Evolutionary conservation across 148 eudicot genomes (phyloP).

Genomic region (Persicaria maculosa): DNA sequence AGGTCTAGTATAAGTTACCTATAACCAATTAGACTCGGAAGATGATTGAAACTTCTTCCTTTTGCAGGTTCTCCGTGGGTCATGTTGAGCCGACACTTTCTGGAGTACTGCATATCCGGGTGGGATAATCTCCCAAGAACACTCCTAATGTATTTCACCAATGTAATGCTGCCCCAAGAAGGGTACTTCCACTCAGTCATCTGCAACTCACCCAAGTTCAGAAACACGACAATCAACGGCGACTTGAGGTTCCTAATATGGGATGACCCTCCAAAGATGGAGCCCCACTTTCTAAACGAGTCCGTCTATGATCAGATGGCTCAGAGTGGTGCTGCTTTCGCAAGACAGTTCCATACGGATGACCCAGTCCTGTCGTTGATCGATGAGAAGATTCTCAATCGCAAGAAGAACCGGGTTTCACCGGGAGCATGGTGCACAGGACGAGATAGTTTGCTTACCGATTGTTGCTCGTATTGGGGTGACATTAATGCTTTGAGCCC

Average conservation of each 20-base stretch:
- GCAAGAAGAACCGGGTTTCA: conserved; percentile 41
- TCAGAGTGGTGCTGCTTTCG: conserved; percentile 91
- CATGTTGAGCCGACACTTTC: conserved; percentile 60
- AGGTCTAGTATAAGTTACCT: not conserved
- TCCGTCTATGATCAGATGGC: conserved; percentile 65
- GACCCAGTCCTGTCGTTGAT: conserved; percentile 64
- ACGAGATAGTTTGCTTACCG: conserved; percentile 45
- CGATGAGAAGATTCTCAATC: conserved; percentile 61
- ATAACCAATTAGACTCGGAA: not conserved
- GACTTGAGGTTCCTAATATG: conserved; percentile 86
- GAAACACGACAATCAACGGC: conserved; percentile 70
- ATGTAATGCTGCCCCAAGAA: conserved; percentile 75
- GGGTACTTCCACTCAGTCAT: conserved; percentile 84
- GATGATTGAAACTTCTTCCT: not conserved
- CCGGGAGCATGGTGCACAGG: conserved; percentile 94
- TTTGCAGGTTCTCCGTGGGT: conserved; percentile 88
- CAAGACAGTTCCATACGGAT: conserved; percentile 53
- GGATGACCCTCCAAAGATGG: conserved; percentile 98
- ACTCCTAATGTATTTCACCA: conserved; percentile 73
- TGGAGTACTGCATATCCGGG: conserved; percentile 69
- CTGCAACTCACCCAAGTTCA: conserved; percentile 79
- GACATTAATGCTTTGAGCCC: conserved; percentile 63
- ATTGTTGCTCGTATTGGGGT: conserved; percentile 68
- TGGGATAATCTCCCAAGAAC: conserved; percentile 98
- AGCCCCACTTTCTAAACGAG: conserved; percentile 51